Evolutionary conservation across 805 yeast species (phyloP), one percentile per base, ranked within the genome.

Genomic region (Isabelozyma heimii): DNA sequence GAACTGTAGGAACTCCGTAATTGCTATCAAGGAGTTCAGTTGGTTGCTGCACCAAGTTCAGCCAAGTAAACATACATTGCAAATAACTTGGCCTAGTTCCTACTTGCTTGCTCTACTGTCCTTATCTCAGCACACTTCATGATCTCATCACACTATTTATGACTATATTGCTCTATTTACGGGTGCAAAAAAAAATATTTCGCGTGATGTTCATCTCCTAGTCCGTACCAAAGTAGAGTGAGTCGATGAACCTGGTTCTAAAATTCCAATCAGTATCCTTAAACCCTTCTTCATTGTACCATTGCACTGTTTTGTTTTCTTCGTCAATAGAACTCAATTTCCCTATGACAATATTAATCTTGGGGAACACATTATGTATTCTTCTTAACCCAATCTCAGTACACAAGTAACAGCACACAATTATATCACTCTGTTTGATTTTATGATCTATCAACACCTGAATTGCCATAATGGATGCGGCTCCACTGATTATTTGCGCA

Each of bases 391-490:
- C 97, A 37, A 82, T 73, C 55, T 87, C 94, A 0, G 95, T 83
- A n/a, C 90, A 87, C 46, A 86, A 65, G 59, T 87, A 88, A 5
- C 85, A 71, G 10, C 90, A 83, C 47, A 91, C 73, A 2, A 84
- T 78, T 17, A 94, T 86, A 54, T 87, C 79, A 28, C 75, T 69
- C 44, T 80, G 77, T 8, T 64, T 57, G 17, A 89, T 85, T 6
- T 85, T 87, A 62, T 92, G 95, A 61, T 92, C 98, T 13, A 88
- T 56, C 44, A 92, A 70, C 3, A 92, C 91, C 58, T 90, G 94
- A 42, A 89, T 81, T 0, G 97, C 96, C 98, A 92, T 94, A 40
- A 90, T 87, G 1, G 91, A 85, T 0, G 96, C 96, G 0, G 97
- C 96, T 2, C 98, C 99, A 28, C 96, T 84, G 30, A 89, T 85